Evolutionary conservation across 148 eudicot genomes (phyloP), one percentile per base, ranked within the genome.

Genomic region (Pouteria glomerata): DNA sequence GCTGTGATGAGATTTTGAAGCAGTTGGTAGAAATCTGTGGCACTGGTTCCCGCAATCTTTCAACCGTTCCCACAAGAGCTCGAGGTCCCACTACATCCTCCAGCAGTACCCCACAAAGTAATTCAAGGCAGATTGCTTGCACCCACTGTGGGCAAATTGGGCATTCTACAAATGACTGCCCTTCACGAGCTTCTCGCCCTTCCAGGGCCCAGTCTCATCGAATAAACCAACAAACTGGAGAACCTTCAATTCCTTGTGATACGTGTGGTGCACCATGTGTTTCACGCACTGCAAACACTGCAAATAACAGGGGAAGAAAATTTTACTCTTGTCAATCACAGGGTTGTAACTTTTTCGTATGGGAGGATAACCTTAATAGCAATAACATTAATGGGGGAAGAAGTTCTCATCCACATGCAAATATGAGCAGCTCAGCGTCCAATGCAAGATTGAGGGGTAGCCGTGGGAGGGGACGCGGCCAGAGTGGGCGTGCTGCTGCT

Each of bases 21-120:
- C 87, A 92, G 73, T 87, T 95, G 37, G 78, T 77, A 48, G 96
- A 91, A 76, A 88, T 88, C 57, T 95, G 97, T 77, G 99, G 99
- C 78, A 89, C 97, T 47, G 96, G 99, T 62, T 78, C 96, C 39
- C 96, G 96, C 70, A 90, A 77, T 78, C 45, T 41, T 73, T 68
- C 93, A 65, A 85, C 80, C 66, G 73, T 68, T 74, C 31, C 84
- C 73, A 85, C 64, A 52, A 82, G 93, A 84, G 96, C 87, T 63
- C 86, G 80, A 56, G 89, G 84, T 51, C 68, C 82, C 50, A 57
- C 82, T 59, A 29, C 88, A 55, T 67, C 89, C 63, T 77, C 79
- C 62, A 80, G 81, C 63, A 83, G 72, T 73, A 76, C 58, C 47
- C 81, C 80, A 30, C 80, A 77, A 67, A 79, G 83, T 78, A 84